Evolutionary conservation across 257 asterid species (phyloP), one percentile per base, ranked within the genome.

Genomic region (Thymus mandschuricus): DNA sequence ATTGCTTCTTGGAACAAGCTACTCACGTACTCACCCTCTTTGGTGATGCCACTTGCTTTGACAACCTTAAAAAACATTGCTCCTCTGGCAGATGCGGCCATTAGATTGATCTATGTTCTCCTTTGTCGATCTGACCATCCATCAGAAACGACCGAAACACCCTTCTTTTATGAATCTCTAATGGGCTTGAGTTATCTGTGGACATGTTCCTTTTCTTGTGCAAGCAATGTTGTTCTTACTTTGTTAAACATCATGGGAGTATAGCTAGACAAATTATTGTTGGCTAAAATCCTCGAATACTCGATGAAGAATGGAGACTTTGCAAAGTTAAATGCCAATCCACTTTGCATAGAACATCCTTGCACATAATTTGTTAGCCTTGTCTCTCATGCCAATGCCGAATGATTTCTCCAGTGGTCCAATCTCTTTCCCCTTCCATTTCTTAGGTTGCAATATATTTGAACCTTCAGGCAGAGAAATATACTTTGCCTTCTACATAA

Each of bases 341-440:
- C 51, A 9, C 67, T 61, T n/a, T n/a, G 67, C n/a, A 3, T n/a
- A 38, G 55, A 49, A 49, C 55, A 49, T 49, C 28, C 8, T 13
- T 4, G 28, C 55, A 49, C 55, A 49, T 3, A 1, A 8, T 40
- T 35, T 61, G 35, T 40, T 15, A 1, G 50, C 3, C 51, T 38
- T 61, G 0, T 61, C 34, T 8, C 67, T 38, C 40, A 2, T 8
- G 8, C 55, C 3, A 1, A 40, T 3, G 3, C 15, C 41, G 8
- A 62, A 62, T 62, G 67, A 61, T 21, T 62, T 40, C 51, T 62
- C 67, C 3, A 62, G 15, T 7, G 51, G 15, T 34, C 51, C 51
- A 1, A 62, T 3, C 13, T 62, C 31, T 0, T 46, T 10, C 27
- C 35, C 67, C 35, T 7, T 62, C 8, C 21, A 0, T 41, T 62